phyloP scores from a whole-genome alignment of 139 green algal genomes.

The Cymbomonas tetramitiformis region DNA sequence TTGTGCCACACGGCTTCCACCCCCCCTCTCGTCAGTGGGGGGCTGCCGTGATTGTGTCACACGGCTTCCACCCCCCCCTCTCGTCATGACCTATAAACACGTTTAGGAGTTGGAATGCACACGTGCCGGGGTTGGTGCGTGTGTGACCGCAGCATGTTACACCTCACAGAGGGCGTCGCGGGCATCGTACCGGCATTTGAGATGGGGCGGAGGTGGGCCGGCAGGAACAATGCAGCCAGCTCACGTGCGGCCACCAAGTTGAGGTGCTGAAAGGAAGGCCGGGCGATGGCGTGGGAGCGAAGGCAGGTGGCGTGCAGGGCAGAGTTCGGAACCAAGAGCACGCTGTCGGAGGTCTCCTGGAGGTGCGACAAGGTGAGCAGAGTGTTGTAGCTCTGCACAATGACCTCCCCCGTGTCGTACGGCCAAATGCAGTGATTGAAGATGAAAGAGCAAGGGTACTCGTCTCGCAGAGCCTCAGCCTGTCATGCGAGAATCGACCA shows the following conservation, averaged over 20 bases:
- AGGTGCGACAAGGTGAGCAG: conserved; percentile 52
- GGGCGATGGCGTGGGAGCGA: conserved; percentile 30
- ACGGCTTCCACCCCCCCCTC: not conserved
- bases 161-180: too few species aligned
- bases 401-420: conserved; percentile 55
- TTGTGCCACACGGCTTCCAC: too few species aligned
- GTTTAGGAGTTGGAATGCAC: too few species aligned
- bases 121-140: too few species aligned
- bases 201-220: not conserved
- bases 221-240: conserved; percentile 1
- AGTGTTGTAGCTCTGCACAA: conserved; percentile 70
- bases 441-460: conserved; percentile 42
- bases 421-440: conserved; percentile 70
- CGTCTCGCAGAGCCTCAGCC: conserved; percentile 43
- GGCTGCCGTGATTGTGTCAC: conserved; percentile 31
- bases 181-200: not conserved
- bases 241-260: conserved; percentile 4
- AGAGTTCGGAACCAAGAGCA: conserved; percentile 42
- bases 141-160: too few species aligned
- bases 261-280: conserved; percentile 36
- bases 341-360: conserved; percentile 37
- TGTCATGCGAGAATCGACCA: too few species aligned
- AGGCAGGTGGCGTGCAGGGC: conserved; percentile 34
- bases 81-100: not conserved
- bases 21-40: too few species aligned